Conservation (phyloP, 768 basidiomycete species). For the Collybiopsis confluens region DNA sequence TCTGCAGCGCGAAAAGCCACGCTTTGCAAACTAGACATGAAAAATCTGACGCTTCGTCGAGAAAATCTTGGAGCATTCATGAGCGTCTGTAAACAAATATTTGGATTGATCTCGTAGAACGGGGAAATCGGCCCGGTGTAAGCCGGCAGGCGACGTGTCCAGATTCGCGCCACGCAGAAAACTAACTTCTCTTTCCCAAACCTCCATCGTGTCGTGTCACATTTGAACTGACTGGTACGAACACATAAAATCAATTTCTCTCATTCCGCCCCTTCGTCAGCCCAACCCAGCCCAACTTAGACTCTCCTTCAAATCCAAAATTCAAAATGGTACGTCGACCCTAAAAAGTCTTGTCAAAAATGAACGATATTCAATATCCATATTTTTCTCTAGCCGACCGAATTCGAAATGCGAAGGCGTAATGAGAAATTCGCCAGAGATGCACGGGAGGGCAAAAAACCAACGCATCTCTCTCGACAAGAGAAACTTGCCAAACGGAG, state of each 20-base stretch:
- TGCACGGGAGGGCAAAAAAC: conserved; percentile 71
- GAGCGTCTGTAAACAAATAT: no score
- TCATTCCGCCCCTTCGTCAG: no score
- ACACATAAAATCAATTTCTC: no score
- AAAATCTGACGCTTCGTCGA: no score
- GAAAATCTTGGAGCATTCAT: no score
- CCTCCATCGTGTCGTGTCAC: background rate
- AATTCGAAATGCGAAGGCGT: conserved; percentile 77
- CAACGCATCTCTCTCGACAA: conserved; percentile 65
- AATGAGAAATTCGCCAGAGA: conserved; percentile 79
- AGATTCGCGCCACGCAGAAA: background rate
- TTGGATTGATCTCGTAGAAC: background rate
- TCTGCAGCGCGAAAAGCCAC: no score
- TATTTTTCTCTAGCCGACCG: conserved; percentile 53
- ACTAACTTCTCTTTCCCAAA: background rate
- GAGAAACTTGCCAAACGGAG: conserved; percentile 69
- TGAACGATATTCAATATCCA: no score
- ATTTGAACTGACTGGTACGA: no score
- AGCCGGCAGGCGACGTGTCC: no score
- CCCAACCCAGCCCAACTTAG: background rate
- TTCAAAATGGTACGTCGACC: no score
- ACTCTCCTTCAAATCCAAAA: background rate
- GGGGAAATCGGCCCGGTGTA: background rate
- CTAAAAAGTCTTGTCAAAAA: no score
- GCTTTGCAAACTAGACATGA: no score